Percentiles rank a stretch among this genome's conserved stretches.
Conservation (phyloP, 306 rosid species). For the Astragalus membranaceus region DNA sequence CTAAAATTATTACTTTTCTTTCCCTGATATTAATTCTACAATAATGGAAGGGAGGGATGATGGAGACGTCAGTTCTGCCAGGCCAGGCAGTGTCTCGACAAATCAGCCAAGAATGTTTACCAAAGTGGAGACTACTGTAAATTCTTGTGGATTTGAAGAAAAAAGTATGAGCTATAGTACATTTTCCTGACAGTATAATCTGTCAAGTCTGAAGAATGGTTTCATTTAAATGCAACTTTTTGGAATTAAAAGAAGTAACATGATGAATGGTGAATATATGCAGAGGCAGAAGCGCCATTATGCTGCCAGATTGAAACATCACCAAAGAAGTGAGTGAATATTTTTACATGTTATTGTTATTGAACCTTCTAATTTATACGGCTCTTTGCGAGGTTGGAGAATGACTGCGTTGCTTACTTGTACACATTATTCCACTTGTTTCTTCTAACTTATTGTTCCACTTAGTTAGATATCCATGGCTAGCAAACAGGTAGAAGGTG, state of each 20-base stretch:
- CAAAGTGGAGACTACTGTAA: conserved; percentile 22
- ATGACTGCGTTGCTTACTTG: conserved; percentile 9
- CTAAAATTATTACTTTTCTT: conserved; percentile 3
- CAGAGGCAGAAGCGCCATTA: conserved; percentile 42
- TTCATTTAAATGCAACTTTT: not conserved
- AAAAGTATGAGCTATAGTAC: conserved; percentile 48
- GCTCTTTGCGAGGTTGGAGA: conserved; percentile 8
- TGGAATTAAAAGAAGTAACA: conserved; percentile 19
- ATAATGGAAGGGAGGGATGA: conserved; percentile 34
- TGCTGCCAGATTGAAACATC: conserved; percentile 40
- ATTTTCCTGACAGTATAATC: conserved; percentile 14
- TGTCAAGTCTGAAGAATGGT: conserved; percentile 12
- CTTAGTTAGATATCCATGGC: not conserved
- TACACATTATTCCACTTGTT: not conserved
- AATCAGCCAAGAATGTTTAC: conserved; percentile 31
- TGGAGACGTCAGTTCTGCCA: conserved; percentile 25
- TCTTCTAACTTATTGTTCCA: conserved; percentile 14
- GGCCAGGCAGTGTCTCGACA: conserved; percentile 23
- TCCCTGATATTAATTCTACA: not conserved
- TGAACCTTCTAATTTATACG: conserved; percentile 10
- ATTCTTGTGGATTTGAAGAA: conserved; percentile 40
- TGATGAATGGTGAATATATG: conserved; percentile 17
- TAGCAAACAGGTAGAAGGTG: conserved; percentile 18
- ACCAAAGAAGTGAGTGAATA: conserved; percentile 52
- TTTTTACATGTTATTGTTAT: not conserved